A percentile compares a stretch with the other conserved stretches of the same genome.
phyloP scores from a whole-genome alignment of 305 asterid species.

The Striga hermonthica region DNA sequence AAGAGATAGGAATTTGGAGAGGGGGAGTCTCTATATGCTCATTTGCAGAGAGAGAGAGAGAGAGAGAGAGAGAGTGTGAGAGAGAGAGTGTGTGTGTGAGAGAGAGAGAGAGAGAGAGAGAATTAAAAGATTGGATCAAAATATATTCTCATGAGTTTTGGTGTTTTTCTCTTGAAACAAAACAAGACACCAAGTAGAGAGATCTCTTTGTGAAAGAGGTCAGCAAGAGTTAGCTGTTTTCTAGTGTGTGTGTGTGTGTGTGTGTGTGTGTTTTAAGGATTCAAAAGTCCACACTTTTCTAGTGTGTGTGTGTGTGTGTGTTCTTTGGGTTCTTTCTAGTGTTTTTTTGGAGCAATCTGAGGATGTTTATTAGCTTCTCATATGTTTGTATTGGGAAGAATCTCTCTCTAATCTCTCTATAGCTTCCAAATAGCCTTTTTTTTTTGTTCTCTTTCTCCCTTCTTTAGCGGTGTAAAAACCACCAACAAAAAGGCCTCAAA shows the following conservation, averaged over 20 bases:
- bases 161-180: slow-evolving; percentile 45
- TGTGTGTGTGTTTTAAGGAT: neutral
- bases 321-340: slow-evolving; percentile 31
- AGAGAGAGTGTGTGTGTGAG: slow-evolving; percentile 25
- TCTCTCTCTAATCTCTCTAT: neutral
- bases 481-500: neutral
- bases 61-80: slow-evolving; percentile 27
- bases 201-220: slow-evolving; percentile 22
- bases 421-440: slow-evolving; percentile 30
- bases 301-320: neutral
- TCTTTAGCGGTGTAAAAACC: neutral
- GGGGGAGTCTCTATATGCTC: slow-evolving; percentile 17
- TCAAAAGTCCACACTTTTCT: neutral
- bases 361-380: neutral
- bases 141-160: slow-evolving; percentile 51
- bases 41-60: slow-evolving; percentile 29
- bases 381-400: neutral
- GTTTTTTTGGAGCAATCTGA: slow-evolving; percentile 44
- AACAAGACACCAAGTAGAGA: slow-evolving; percentile 39
- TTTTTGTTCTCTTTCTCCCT: neutral
- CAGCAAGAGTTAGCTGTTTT: slow-evolving; percentile 28
- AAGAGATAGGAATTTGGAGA: slow-evolving; percentile 39
- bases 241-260: neutral
- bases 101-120: slow-evolving; percentile 15
- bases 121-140: neutral